Conservation (phyloP, 495 filamentous ascomycete species). For the Tuber calosporum region DNA sequence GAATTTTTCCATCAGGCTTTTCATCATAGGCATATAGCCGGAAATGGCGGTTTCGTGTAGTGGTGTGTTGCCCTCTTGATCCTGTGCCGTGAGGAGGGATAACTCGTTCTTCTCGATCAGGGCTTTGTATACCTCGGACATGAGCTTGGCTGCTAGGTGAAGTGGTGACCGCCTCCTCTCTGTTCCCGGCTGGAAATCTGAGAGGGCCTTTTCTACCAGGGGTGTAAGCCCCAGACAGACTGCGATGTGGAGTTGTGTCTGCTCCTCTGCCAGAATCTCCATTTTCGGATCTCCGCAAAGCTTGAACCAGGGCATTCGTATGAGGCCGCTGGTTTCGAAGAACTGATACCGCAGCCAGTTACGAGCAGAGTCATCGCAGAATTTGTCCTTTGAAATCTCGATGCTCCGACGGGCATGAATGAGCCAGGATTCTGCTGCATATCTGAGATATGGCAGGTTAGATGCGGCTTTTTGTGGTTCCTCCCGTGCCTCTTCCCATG, state of each 20-base stretch:
- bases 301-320: background rate
- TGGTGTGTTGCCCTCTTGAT: background rate
- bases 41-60: background rate
- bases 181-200: background rate
- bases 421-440: background rate
- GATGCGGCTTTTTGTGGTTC: accelerated
- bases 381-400: background rate
- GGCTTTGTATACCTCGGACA: background rate
- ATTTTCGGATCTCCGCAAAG: background rate
- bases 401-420: background rate
- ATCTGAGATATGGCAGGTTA: background rate
- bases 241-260: background rate
- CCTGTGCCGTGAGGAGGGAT: background rate
- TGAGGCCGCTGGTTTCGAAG: background rate
- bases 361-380: background rate
- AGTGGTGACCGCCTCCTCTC: background rate
- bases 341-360: background rate
- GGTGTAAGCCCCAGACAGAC: background rate
- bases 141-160: background rate
- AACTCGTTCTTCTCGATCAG: background rate
- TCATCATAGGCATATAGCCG: background rate
- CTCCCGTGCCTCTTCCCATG: background rate
- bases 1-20: background rate
- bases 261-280: background rate
- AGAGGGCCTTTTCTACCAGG: background rate